A percentile compares a stretch with the other conserved stretches of the same genome.
Conservation (phyloP, 371 early-diverging fungal genomes). For the Zychaea mexicana region DNA sequence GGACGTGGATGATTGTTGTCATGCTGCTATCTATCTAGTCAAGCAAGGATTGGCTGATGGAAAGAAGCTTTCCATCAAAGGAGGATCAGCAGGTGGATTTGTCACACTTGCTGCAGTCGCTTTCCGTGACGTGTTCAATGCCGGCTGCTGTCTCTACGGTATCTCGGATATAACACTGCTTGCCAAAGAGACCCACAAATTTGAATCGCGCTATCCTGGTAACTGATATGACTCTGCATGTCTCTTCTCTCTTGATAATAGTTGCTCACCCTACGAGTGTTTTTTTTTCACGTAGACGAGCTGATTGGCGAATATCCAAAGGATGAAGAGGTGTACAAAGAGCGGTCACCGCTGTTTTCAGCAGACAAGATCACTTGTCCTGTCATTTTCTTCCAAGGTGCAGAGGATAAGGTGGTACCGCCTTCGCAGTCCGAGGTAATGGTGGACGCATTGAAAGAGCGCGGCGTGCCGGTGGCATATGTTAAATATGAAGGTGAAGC, state of each 20-base stretch:
- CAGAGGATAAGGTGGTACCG: slow-evolving; percentile 79
- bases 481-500: slow-evolving; percentile 72
- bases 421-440: slow-evolving; percentile 76
- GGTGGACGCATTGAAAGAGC: slow-evolving; percentile 65
- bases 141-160: slow-evolving; percentile 70
- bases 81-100: slow-evolving; percentile 76
- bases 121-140: slow-evolving; percentile 75
- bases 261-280: neutral
- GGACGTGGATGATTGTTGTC: slow-evolving; percentile 79
- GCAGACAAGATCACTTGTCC: slow-evolving; percentile 67
- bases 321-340: slow-evolving; percentile 52
- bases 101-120: slow-evolving; percentile 56
- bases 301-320: slow-evolving; percentile 71
- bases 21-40: slow-evolving; percentile 68
- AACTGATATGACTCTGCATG: too few species aligned
- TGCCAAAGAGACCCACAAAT: slow-evolving; percentile 78
- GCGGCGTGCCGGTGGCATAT: slow-evolving; percentile 67
- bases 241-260: neutral
- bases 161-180: slow-evolving; percentile 70
- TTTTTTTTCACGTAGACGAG: slow-evolving; percentile 19
- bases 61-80: slow-evolving; percentile 64
- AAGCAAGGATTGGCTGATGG: slow-evolving; percentile 61
- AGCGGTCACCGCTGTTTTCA: slow-evolving; percentile 61
- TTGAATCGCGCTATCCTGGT: slow-evolving; percentile 68
- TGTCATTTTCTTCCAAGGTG: slow-evolving; percentile 75